Base-by-base conservation (phyloP, 192 early-diverging fungal genomes). In the Borealophlyctis nickersoniae region DNA sequence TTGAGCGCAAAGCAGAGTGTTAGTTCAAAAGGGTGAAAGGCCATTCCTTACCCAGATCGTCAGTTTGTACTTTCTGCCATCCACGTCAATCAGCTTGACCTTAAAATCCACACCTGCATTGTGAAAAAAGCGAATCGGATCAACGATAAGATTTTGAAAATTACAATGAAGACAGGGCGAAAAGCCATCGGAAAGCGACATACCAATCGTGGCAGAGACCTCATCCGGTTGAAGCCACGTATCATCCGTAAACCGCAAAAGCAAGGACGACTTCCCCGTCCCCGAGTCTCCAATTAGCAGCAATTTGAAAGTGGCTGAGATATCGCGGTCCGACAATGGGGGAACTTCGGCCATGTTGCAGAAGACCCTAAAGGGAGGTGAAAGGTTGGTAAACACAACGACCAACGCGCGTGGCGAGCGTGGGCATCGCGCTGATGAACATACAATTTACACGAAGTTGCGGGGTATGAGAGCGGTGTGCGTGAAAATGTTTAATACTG, bases 191-290 rank as follows among this genome's bases (percentile, higher is more conserved):
- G 7, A 11, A 22, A 11, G 22, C 52, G 31, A 33, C 63, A 11
- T 70, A 87, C 88, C 88, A 60, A 94, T 86, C 7, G 80, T 98
- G 30, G 95, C 92, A 28, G 87, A 88, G 19, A 87, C 87, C 71
- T 98, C 91, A 55, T 98, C 95, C 33, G 91, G 92, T 30, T 91
- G 87, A 69, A 94, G 75, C 77, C 95, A 99, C 49, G 86, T 82
- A 67, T 96, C 95, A 68, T 98, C 95, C 2, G 90, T 94, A 66
- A 98, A 98, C 53, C 95, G 87, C 56, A 96, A 79, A 35, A 99
- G 78, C 30, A 99, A 76, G 7, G 89, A 93, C 45, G 89, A 92
- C 74, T 99, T 99, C 57, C 96, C 96, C 32, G 93, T 94, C 56
- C 91, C 92, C 19, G 88, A 91, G 77, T 96, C 96, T 24, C 96